Percentiles rank a stretch among this genome's conserved stretches.
Conservation (phyloP, 1,139 yeast species). For the Entelexis paramagnoliae region DNA sequence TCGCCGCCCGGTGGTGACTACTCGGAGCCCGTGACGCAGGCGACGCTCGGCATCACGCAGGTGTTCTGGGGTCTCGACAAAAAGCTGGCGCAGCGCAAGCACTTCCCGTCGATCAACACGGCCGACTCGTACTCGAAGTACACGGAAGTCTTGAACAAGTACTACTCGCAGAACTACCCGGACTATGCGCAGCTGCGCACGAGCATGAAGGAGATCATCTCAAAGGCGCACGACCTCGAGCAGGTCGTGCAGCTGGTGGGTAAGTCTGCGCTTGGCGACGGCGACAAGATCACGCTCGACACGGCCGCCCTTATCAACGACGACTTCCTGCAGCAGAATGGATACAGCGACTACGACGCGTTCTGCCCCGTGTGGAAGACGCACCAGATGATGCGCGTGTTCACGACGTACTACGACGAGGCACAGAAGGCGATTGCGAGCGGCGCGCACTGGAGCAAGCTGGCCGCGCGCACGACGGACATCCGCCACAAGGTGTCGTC, state of each 20-base stretch:
- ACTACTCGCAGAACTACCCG: constrained; percentile 76
- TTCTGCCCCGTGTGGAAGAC: constrained; percentile 99
- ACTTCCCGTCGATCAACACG: constrained; percentile 97
- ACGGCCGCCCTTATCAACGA: constrained; percentile 86
- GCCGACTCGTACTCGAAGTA: constrained; percentile 93
- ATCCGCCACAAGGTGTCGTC: constrained; percentile 90
- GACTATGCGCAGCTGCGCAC: constrained; percentile 86
- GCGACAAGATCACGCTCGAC: constrained; percentile 92
- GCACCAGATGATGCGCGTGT: constrained; percentile 93
- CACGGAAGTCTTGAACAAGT: constrained; percentile 74
- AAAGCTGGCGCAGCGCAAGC: constrained; percentile 98
- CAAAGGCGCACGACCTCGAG: constrained; percentile 95
- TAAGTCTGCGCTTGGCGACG: constrained; percentile 91
- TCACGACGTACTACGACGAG: constrained; percentile 83
- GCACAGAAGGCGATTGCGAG: constrained; percentile 93
- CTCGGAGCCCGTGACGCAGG: constrained; percentile 98
- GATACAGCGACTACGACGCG: constrained; percentile 94
- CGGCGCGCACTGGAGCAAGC: constrained; percentile 91
- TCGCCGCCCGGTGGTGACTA: constrained; percentile 99
- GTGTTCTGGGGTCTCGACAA: constrained; percentile 99
- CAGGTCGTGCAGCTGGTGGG: constrained; percentile 99
- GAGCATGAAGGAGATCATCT: constrained; percentile 83
- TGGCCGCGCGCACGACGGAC: constrained; percentile 77
- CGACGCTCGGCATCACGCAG: constrained; percentile 97
- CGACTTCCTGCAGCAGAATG: constrained; percentile 97